Base-by-base conservation (phyloP, 139 green algal species). In the Chlamydomonas applanata region DNA sequence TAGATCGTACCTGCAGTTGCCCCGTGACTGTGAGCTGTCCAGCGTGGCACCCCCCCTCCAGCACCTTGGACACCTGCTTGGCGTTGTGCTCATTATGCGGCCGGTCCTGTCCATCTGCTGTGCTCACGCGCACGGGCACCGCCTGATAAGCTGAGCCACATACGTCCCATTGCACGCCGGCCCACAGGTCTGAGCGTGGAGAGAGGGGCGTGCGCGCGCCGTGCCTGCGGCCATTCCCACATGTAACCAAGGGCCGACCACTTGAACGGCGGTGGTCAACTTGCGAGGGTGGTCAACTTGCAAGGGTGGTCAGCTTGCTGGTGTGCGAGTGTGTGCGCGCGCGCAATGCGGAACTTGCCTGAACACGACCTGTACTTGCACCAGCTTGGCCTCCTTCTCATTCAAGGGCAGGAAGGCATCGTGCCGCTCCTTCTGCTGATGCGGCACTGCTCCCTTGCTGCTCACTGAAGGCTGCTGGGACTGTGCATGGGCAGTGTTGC, bases 301-400 rank as follows among this genome's bases (percentile, higher is more conserved):
- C n/a, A n/a, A n/a, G n/a, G n/a, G n/a, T n/a, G n/a, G n/a, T n/a
- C n/a, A n/a, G n/a, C n/a, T n/a, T 60, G 36, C 22, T 7, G 5
- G 9, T 36, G 36, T 19, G 44, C 25, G 3, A 36, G 40, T 22
- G 19, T 13, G 40, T 22, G 9, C 36, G 40, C 60, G 24, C 5
- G 17, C 22, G 7, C 40, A 19, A n/a, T n/a, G n/a, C n/a, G n/a
- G n/a, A n/a, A n/a, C n/a, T n/a, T 25, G 90, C 88, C 88, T 89
- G 80, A 94, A 92, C 0, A 94, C 88, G 0, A 91, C 84, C 67
- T 94, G 86, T 36, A 92, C 86, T 20, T 89, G 84, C 78, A 80
- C 72, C 25, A 94, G 81, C 60, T 82, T 69, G 0, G 79, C 83
- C 3, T 44, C 13, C 16, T 40, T 34, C 25, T 64, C 53, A 32